Conservation (phyloP, 495 filamentous ascomycete genomes). For the Penicillium paradoxum region DNA sequence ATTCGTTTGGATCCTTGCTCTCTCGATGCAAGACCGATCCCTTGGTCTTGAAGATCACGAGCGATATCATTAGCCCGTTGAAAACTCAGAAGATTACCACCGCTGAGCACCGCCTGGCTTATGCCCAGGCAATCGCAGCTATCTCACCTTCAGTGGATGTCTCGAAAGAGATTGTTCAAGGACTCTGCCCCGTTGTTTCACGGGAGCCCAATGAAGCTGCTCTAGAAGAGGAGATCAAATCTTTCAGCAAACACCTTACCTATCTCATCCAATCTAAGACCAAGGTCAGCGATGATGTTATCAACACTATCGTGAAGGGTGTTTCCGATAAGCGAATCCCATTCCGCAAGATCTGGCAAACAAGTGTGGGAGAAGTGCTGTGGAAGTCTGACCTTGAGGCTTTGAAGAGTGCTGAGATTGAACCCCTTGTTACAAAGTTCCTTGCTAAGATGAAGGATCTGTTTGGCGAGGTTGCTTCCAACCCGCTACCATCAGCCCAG, state of each 20-base stretch:
- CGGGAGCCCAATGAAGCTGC: conserved; percentile 88
- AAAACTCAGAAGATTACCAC: conserved; percentile 75
- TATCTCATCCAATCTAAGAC: conserved; percentile 54
- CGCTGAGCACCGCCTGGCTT: conserved; percentile 73
- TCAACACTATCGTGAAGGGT: conserved; percentile 74
- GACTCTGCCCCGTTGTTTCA: conserved; percentile 55
- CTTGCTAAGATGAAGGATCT: conserved; percentile 63
- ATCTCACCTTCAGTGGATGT: conserved; percentile 52
- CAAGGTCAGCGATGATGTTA: conserved; percentile 55
- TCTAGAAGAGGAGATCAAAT: conserved; percentile 64
- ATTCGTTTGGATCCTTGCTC: conserved; percentile 63
- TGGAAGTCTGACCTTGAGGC: conserved; percentile 50
- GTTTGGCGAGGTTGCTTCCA: conserved; percentile 70
- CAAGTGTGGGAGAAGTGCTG: conserved; percentile 67
- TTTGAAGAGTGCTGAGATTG: conserved; percentile 40
- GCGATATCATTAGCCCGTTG: conserved; percentile 72
- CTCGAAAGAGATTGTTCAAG: conserved; percentile 60
- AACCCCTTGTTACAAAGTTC: conserved; percentile 44
- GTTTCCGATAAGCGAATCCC: conserved; percentile 75
- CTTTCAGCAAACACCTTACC: conserved; percentile 57
- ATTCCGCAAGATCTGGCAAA: conserved; percentile 74
- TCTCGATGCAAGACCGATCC: conserved; percentile 51
- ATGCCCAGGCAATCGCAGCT: conserved; percentile 69
- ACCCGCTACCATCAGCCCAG: conserved; percentile 70
- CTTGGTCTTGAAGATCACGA: conserved; percentile 57